Percentiles rank a stretch among this genome's conserved stretches.
phyloP scores from a whole-genome alignment of 306 rosid species.

The Hippophae gyantsensis region DNA sequence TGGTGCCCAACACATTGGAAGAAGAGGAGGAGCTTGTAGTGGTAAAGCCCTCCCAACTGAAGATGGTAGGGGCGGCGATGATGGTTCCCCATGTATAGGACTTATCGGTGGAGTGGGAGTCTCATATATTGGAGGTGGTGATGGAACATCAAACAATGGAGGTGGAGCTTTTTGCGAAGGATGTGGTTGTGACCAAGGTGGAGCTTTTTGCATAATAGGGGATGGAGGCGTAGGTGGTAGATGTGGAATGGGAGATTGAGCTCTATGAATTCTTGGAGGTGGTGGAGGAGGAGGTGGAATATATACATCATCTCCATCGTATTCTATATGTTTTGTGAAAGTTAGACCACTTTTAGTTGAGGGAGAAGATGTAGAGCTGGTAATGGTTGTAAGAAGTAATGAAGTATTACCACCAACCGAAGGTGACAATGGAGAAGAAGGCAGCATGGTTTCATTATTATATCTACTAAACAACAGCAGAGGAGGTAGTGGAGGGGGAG shows the following conservation, averaged over 20 bases:
- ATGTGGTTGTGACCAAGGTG: constrained; percentile 16
- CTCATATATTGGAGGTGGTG: constrained; percentile 1
- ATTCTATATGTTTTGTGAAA: constrained; percentile 1
- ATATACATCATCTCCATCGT: constrained; percentile 9
- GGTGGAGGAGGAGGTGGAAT: constrained; percentile 1
- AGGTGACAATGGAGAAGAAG: constrained; percentile 19
- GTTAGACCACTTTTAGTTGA: constrained; percentile 14
- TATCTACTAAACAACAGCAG: constrained; percentile 11
- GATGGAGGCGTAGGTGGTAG: constrained; percentile 16
- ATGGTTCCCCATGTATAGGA: constrained; percentile 12
- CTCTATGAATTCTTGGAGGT: no score
- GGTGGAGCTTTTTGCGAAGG: not conserved
- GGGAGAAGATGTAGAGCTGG: constrained; percentile 16
- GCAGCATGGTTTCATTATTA: constrained; percentile 11
- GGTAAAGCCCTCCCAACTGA: not conserved
- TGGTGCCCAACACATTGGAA: constrained; percentile 15
- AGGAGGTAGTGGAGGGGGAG: constrained; percentile 15
- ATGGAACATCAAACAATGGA: constrained; percentile 4
- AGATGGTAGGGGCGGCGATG: constrained; percentile 29
- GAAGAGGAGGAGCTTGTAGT: constrained; percentile 30
- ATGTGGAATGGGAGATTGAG: no score
- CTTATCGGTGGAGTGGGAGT: constrained; percentile 17
- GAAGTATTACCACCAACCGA: constrained; percentile 25
- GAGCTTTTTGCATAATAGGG: not conserved
- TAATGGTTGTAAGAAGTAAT: constrained; percentile 11